Evolutionary conservation across 106 monocot genomes (phyloP).

Genomic region (Iris macrosiphon): DNA sequence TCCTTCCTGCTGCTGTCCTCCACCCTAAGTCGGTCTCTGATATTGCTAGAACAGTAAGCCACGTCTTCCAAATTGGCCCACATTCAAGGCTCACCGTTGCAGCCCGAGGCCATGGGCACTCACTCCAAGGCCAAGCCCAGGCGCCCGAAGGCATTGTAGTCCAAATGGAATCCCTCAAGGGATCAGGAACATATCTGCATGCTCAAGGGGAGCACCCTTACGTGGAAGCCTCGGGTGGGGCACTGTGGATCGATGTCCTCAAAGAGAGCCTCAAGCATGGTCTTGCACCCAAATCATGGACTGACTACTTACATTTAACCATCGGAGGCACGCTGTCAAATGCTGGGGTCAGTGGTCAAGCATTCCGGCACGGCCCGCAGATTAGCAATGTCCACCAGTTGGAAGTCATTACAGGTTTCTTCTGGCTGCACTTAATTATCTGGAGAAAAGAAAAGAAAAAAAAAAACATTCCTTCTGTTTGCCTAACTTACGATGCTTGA

Average conservation of each 20-base stretch:
- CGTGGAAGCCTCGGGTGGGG: constrained; percentile 35
- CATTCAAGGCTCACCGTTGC: constrained; percentile 42
- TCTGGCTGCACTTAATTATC: neutral
- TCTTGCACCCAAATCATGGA: constrained; percentile 61
- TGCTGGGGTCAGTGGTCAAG: constrained; percentile 66
- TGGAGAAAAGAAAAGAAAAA: neutral
- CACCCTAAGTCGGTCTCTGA: constrained; percentile 51
- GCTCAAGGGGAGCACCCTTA: constrained; percentile 12
- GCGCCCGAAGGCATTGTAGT: constrained; percentile 49
- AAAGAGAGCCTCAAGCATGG: constrained; percentile 41
- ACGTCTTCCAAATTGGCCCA: constrained; percentile 37
- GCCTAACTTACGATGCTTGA: neutral
- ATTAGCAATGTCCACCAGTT: constrained; percentile 62
- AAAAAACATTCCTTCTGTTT: no score
- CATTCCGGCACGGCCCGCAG: constrained; percentile 68
- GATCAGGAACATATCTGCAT: constrained; percentile 1
- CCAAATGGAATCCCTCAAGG: constrained; percentile 33
- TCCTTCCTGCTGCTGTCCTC: constrained; percentile 42
- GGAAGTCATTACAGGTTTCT: constrained; percentile 47
- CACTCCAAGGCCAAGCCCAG: constrained; percentile 56
- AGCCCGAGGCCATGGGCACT: constrained; percentile 54
- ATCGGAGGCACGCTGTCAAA: constrained; percentile 69
- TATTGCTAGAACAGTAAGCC: constrained; percentile 33
- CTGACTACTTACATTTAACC: constrained; percentile 65
- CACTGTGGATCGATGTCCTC: constrained; percentile 55